Percentiles rank a stretch among this genome's conserved stretches.
Evolutionary conservation across 148 eudicot genomes (phyloP).

Genomic region (Bassia scoparia): DNA sequence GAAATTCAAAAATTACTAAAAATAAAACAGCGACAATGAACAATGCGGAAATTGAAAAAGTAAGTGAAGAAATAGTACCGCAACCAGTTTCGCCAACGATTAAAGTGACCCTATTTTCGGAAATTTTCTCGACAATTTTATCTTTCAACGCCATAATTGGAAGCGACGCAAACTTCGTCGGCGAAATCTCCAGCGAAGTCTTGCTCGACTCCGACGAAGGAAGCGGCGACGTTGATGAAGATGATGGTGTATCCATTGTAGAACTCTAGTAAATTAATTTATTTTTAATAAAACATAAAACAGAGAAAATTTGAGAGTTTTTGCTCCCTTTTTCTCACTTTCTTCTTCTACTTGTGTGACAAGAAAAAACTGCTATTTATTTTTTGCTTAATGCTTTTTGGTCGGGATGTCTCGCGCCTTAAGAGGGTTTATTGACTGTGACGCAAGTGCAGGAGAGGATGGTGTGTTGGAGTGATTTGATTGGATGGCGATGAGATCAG

Average conservation of each 20-base stretch:
- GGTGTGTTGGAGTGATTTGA: background rate
- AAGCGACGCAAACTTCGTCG: constrained; percentile 41
- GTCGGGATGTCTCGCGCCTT: background rate
- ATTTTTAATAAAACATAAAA: too few species aligned
- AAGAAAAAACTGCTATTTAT: background rate
- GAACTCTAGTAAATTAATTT: background rate
- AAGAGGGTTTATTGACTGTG: background rate
- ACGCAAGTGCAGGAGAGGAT: background rate
- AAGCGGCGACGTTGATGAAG: constrained; percentile 33
- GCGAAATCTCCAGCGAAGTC: constrained; percentile 24
- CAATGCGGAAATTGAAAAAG: background rate
- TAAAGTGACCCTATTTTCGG: constrained; percentile 85
- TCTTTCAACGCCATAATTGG: constrained; percentile 56
- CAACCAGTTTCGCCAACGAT: constrained; percentile 96
- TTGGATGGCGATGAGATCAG: background rate
- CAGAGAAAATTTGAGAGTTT: background rate
- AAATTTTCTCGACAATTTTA: constrained; percentile 70
- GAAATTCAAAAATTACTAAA: too few species aligned
- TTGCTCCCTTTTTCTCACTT: background rate
- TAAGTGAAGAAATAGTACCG: constrained; percentile 37
- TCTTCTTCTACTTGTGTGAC: background rate
- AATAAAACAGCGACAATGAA: too few species aligned
- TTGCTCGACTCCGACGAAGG: constrained; percentile 35
- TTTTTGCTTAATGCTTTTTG: background rate
- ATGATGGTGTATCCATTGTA: constrained; percentile 47